Conservation (phyloP, 768 basidiomycete genomes). For the Baorangia bicolor region DNA sequence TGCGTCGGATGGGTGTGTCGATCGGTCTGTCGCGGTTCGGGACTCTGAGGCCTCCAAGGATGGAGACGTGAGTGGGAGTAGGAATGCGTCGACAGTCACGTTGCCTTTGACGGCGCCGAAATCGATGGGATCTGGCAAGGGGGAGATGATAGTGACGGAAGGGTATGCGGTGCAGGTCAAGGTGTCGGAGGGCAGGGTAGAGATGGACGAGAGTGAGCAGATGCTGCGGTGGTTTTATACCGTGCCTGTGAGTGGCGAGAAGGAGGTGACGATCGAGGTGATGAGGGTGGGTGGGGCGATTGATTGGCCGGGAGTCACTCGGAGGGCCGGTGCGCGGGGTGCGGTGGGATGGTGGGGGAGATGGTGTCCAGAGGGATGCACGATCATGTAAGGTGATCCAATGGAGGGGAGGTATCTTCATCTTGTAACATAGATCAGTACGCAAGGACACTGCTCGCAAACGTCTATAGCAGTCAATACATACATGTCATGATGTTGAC, state of each 20-base stretch:
- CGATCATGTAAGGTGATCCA: slow-evolving; percentile 21
- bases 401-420: slow-evolving; percentile 7
- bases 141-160: slow-evolving; percentile 15
- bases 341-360: slow-evolving; percentile 7
- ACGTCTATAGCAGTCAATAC: slow-evolving; percentile 1
- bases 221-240: slow-evolving; percentile 51
- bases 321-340: not conserved
- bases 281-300: slow-evolving; percentile 43
- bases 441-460: not conserved
- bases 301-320: slow-evolving; percentile 12
- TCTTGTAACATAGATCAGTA: slow-evolving; percentile 8
- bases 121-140: not conserved
- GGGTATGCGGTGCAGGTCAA: slow-evolving; percentile 42
- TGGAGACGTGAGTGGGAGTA: not conserved
- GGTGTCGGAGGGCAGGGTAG: slow-evolving; percentile 47
- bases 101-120: slow-evolving; percentile 3
- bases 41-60: not conserved
- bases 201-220: slow-evolving; percentile 49
- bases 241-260: slow-evolving; percentile 28
- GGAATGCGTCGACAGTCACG: slow-evolving; percentile 18
- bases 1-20: slow-evolving; percentile 44
- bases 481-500: not conserved
- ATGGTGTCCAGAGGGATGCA: slow-evolving; percentile 20
- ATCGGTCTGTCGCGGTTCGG: slow-evolving; percentile 13
- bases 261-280: slow-evolving; percentile 42